These are phyloP conservation scores for Rhynchosporium agropyri DNA, from an alignment of 2,329 filamentous ascomycete species.

Conservation along the genomic window DNA sequence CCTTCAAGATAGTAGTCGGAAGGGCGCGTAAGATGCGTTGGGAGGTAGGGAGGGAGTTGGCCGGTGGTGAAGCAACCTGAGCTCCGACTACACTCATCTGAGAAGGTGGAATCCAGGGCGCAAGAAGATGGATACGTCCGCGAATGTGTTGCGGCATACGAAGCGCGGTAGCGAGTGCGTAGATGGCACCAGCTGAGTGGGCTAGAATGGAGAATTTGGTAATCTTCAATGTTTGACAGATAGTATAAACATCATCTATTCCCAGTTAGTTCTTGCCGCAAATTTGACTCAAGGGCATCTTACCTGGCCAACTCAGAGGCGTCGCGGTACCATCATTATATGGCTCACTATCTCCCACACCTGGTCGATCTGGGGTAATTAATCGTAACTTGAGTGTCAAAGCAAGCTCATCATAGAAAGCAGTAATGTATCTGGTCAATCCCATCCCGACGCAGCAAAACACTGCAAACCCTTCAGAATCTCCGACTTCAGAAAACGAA, in stretches of 20 bases:
- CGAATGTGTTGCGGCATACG: constrained; percentile 96
- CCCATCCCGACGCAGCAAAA: constrained; percentile 99
- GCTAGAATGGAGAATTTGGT: constrained; percentile 95
- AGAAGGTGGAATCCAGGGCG: constrained; percentile 96
- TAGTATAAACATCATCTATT: constrained; percentile 80
- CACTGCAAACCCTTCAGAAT: constrained; percentile 86
- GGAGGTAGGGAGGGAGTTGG: constrained; percentile 84
- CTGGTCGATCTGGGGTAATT: constrained; percentile 91
- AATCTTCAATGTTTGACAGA: constrained; percentile 89
- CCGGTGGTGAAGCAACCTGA: constrained; percentile 73
- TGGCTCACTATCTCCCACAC: constrained; percentile 87
- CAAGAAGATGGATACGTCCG: constrained; percentile 89
- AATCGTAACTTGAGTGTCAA: constrained; percentile 83
- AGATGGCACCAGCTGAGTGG: constrained; percentile 97
- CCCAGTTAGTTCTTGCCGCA: constrained; percentile 34
- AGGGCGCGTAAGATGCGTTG: constrained; percentile 89
- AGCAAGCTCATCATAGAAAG: constrained; percentile 96
- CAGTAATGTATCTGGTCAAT: constrained; percentile 90
- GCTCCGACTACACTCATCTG: constrained; percentile 81
- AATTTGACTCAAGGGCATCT: constrained; percentile 41
- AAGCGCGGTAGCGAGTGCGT: constrained; percentile 90
- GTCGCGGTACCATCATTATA: constrained; percentile 82
- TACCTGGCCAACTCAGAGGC: constrained; percentile 92
- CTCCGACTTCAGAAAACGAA: constrained; percentile 95
- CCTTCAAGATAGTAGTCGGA: constrained; percentile 87